Base-by-base conservation (phyloP, 176 grass and related monocot species). In the Aegilops speltoides region DNA sequence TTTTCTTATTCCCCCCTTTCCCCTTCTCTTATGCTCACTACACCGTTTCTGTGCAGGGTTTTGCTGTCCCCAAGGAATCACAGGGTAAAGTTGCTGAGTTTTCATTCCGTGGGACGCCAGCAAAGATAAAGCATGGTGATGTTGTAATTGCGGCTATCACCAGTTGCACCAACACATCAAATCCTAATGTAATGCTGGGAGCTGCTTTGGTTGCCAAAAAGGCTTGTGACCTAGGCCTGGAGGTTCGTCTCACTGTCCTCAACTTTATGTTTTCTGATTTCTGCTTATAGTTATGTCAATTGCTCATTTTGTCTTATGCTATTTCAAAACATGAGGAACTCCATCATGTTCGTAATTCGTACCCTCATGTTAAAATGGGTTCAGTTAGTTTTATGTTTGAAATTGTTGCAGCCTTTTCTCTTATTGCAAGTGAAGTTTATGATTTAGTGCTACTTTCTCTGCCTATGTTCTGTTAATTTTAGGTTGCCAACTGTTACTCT, bases 101-200 rank as follows among this genome's bases (percentile, higher is more conserved):
- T 87, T 93, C 79, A 6, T 99, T 99, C 92, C 89, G 93, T 33
- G 97, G 94, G 56, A 91, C 84, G 8, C 94, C 92, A 17, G 90
- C 97, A 73, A 86, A 94, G 80, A 78, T 99, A 37, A 99, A 94
- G 83, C 97, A 99, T 78, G 97, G 97, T 52, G 94, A 96, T 91
- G 90, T 99, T 91, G 97, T 99, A 28, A 99, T 99, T 88, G 97
- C 97, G 14, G 97, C 97, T 40, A 99, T 99, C 76, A 99, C 97
- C 25, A 99, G 94, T 87, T 99, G 97, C 85, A 99, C 97, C 5
- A 99, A 99, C 83, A 99, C 97, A 64, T 99, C 97, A 90, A 99
- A 99, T 83, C 97, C 97, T 65, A 99, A 91, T 90, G 97, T 99
- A 12, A 99, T 99, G 97, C 88, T 99, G 25, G 97, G 94, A 83